A percentile compares a stretch with the other conserved stretches of the same genome.
Conservation (phyloP, 2,329 filamentous ascomycete species). For the Penicillium sp. region DNA sequence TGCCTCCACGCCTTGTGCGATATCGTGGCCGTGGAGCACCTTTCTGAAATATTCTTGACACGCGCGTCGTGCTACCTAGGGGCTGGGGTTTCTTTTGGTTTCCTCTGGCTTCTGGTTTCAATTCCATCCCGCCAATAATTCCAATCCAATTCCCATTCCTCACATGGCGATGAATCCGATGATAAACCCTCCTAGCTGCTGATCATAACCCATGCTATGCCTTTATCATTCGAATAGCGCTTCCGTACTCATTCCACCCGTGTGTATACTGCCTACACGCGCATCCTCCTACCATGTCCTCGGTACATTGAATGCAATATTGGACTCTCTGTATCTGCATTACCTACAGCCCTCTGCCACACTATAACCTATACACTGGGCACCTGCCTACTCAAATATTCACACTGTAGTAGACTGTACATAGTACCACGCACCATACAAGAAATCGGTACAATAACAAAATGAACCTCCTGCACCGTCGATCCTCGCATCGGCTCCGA, state of each 20-base stretch:
- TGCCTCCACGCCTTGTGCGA: slow-evolving; percentile 1
- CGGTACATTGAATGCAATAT: neutral
- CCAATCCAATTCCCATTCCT: neutral
- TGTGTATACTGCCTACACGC: too few species aligned
- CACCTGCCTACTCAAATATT: neutral
- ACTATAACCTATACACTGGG: neutral
- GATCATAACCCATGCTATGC: neutral
- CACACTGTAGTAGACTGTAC: too few species aligned
- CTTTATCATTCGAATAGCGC: neutral
- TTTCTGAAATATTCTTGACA: slow-evolving; percentile 5
- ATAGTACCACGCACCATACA: neutral
- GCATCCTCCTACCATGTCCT: neutral
- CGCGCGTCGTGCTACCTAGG: slow-evolving; percentile 1
- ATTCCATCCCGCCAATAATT: too few species aligned
- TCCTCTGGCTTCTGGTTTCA: too few species aligned
- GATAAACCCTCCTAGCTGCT: neutral
- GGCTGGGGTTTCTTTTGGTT: neutral
- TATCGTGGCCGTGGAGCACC: slow-evolving; percentile 6
- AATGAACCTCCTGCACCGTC: neutral
- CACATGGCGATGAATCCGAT: neutral
- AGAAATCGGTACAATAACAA: neutral
- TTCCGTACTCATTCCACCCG: neutral
- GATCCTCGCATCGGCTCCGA: slow-evolving; percentile 6
- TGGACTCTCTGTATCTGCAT: neutral
- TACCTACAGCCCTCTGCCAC: neutral